Evolutionary conservation across 306 rosid species (phyloP).

Genomic region (Astragalus membranaceus): DNA sequence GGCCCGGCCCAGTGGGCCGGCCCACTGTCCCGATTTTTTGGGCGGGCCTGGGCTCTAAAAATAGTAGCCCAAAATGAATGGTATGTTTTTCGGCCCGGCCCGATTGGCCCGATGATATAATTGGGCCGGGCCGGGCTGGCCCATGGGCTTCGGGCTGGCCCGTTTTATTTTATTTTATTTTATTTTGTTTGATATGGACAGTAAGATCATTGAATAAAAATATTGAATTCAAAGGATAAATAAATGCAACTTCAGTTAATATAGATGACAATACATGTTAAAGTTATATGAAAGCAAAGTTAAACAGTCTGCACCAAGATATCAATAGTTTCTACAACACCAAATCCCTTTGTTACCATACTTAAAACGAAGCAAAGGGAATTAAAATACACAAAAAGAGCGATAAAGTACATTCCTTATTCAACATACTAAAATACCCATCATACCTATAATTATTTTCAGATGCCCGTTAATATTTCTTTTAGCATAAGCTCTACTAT

Average conservation of each 20-base stretch:
- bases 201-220: conserved; percentile 3
- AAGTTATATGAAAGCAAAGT: background rate
- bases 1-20: no score
- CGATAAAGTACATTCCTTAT: background rate
- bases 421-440: background rate
- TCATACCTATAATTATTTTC: background rate
- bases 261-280: background rate
- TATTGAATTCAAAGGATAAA: background rate
- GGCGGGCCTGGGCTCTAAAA: no score
- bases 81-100: no score
- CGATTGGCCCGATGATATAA: no score
- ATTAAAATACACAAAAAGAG: background rate
- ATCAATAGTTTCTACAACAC: conserved; percentile 4
- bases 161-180: no score
- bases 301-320: conserved; percentile 9
- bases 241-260: background rate
- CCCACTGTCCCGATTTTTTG: no score
- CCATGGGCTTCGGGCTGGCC: no score
- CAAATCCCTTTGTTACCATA: conserved; percentile 6
- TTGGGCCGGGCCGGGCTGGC: no score
- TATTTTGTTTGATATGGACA: background rate
- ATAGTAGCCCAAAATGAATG: no score
- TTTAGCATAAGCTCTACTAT: conserved; percentile 6
- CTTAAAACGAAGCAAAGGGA: background rate
- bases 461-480: no score